A percentile compares a stretch with the other conserved stretches of the same genome.
phyloP scores from a whole-genome alignment of 768 basidiomycete species.

The Auricularia auricula-judae region DNA sequence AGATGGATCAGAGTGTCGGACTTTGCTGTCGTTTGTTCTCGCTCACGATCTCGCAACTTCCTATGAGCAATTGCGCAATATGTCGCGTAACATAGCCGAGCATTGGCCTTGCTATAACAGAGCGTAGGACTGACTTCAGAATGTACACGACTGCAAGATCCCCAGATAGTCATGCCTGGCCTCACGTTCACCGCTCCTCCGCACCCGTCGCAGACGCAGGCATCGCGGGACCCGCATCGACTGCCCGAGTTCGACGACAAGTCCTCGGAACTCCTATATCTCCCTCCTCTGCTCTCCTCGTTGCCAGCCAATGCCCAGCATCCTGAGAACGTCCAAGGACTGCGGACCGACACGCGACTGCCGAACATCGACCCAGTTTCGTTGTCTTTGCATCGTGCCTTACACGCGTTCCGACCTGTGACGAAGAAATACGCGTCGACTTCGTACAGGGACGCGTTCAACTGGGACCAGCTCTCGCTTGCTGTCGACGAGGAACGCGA shows the following conservation, averaged over 20 bases:
- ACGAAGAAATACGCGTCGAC: conserved; percentile 46
- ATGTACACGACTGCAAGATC: background rate
- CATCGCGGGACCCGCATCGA: conserved; percentile 36
- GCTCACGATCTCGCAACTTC: background rate
- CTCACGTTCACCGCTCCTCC: conserved; percentile 6
- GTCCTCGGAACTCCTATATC: conserved; percentile 45
- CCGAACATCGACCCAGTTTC: conserved; percentile 82
- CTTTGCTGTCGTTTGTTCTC: background rate
- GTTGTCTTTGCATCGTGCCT: conserved; percentile 72
- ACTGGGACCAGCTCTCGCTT: conserved; percentile 66
- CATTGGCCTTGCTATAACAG: background rate
- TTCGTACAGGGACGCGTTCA: conserved; percentile 73
- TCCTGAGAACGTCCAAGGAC: conserved; percentile 18
- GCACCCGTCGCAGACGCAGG: background rate
- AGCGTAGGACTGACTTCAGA: background rate
- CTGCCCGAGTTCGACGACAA: conserved; percentile 38
- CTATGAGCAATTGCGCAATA: background rate
- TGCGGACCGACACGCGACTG: conserved; percentile 60
- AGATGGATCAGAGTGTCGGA: background rate
- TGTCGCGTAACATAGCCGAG: background rate
- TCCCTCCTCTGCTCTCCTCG: conserved; percentile 76
- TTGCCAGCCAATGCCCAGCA: conserved; percentile 37
- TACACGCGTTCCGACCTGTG: conserved; percentile 63
- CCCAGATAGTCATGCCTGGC: conserved; percentile 1
- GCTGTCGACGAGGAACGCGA: conserved; percentile 65